These are phyloP conservation scores for Ascoidea tarda DNA, from an alignment of 805 yeast genomes.

Conservation along the genomic window DNA sequence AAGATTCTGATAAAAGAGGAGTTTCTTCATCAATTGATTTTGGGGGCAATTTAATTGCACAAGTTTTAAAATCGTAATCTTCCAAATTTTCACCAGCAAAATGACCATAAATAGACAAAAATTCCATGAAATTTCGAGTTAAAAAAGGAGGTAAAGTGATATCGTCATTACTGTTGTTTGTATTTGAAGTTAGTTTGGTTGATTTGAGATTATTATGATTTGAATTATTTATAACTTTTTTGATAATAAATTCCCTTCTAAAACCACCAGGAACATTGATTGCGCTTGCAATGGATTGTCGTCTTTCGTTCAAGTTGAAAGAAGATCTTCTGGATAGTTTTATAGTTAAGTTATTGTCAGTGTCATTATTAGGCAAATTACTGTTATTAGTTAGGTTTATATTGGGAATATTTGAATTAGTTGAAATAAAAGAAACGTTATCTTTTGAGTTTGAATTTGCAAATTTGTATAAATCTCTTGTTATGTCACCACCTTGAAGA, in stretches of 20 bases:
- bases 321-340: neutral
- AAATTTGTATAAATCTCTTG: constrained; percentile 21
- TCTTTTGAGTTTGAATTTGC: constrained; percentile 1
- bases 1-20: constrained; percentile 13
- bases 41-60: constrained; percentile 26
- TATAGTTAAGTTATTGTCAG: neutral
- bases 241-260: constrained; percentile 50
- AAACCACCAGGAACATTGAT: constrained; percentile 75
- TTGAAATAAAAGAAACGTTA: too few relatives aligned
- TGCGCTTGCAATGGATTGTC: constrained; percentile 53
- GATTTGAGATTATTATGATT: constrained; percentile 6
- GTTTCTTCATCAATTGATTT: constrained; percentile 13
- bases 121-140: constrained; percentile 64
- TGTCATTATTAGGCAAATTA: neutral
- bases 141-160: constrained; percentile 25
- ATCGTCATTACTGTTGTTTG: neutral
- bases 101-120: constrained; percentile 68
- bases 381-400: neutral
- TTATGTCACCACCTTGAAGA: constrained; percentile 22
- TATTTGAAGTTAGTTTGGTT: neutral
- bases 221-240: constrained; percentile 14
- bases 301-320: constrained; percentile 20
- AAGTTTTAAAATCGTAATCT: constrained; percentile 39
- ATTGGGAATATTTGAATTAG: neutral
- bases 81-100: constrained; percentile 78